Base-by-base conservation (phyloP, 2,329 filamentous ascomycete genomes). In the Huntiella omanensis region DNA sequence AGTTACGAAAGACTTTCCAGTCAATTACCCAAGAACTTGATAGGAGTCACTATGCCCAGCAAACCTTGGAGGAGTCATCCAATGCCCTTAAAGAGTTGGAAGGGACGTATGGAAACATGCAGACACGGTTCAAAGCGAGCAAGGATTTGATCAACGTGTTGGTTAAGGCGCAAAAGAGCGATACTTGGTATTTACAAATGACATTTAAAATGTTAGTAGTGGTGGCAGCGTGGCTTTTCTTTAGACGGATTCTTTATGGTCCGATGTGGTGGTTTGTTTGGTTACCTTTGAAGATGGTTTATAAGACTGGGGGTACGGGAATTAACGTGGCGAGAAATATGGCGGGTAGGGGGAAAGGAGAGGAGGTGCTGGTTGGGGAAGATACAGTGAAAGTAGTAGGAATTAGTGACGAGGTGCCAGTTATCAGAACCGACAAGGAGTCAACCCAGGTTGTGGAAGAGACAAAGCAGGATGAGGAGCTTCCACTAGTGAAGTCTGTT, bases 151-250 rank as follows among this genome's bases (percentile, higher is more conserved):
- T 95, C 5, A 75, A 76, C 5, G 84, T 83, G 13, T 67, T 98
- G 40, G 65, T 96, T 40, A 75, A 76, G 51, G 91, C 83, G 52
- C 85, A 92, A 58, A 98, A 98, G 69, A 91, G 81, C 53, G 91
- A 98, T 59, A 95, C 87, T 2, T 98, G 91, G 91, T 98, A 98
- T 59, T 72, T 98, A 33, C 82, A 91, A 62, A 92, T 83, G 34
- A 77, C 87, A 2, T 77, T 96, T 53, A 92, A 87, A 58, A 70
- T 95, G 54, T 71, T 96, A 12, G 57, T 81, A 16, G 73, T 65
- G 4, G 95, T 86, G 1, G 76, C 87, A 37, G 69, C 67, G 28
- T 98, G 91, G 91, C 70, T 98, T 5, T 58, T 94, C 5, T 95
- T 92, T 57, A 69, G 91, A 22, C 69, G 91, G 39, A 67, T 88